These are phyloP conservation scores for Fusarium penzigii DNA, from an alignment of 2,329 filamentous ascomycete species.

Conservation along the genomic window DNA sequence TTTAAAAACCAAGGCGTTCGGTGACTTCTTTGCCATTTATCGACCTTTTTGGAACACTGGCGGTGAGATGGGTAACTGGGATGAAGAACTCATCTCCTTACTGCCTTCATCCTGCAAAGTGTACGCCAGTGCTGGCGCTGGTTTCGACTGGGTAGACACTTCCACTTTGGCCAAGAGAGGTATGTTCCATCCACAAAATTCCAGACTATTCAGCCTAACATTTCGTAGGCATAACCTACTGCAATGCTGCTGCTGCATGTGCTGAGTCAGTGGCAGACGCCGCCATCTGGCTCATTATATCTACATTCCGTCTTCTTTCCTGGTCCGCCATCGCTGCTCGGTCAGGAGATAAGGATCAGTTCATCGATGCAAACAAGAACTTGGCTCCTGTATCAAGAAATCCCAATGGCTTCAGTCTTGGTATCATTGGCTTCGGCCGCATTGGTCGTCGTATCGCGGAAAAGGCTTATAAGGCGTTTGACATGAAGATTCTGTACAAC, in stretches of 20 bases:
- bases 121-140: slow-evolving; percentile 28
- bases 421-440: slow-evolving; percentile 28
- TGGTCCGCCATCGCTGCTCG: slow-evolving; percentile 28
- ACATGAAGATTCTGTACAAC: slow-evolving; percentile 32
- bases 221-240: slow-evolving; percentile 24
- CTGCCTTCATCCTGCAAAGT: slow-evolving; percentile 26
- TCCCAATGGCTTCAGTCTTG: slow-evolving; percentile 25
- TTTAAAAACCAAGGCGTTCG: slow-evolving; percentile 23
- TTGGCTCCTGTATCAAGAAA: slow-evolving; percentile 27
- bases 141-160: slow-evolving; percentile 32
- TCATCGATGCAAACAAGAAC: slow-evolving; percentile 26
- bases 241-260: slow-evolving; percentile 29
- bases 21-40: slow-evolving; percentile 28
- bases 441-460: slow-evolving; percentile 29
- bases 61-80: slow-evolving; percentile 31
- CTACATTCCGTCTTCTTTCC: slow-evolving; percentile 27
- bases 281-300: slow-evolving; percentile 31
- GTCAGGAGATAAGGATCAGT: slow-evolving; percentile 27
- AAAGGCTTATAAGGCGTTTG: slow-evolving; percentile 28
- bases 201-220: not conserved
- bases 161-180: slow-evolving; percentile 23
- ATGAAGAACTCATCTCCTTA: slow-evolving; percentile 25
- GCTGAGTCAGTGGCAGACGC: slow-evolving; percentile 29
- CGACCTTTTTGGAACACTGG: slow-evolving; percentile 31
- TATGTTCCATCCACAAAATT: not conserved